Base-by-base conservation (phyloP, 2,329 filamentous ascomycete species). In the Epichloe bromicola region DNA sequence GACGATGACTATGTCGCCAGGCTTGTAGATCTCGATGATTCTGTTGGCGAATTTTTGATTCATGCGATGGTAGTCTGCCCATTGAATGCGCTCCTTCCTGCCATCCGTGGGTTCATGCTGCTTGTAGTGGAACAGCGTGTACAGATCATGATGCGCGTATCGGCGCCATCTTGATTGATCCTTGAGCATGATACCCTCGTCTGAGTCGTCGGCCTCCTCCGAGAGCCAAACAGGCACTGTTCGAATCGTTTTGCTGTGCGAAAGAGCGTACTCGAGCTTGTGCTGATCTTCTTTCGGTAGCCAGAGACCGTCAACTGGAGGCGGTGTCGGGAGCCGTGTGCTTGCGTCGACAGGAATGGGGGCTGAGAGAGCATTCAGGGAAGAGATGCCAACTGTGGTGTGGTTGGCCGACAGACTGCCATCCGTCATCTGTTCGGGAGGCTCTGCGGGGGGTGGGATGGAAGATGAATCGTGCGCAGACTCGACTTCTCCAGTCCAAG, bases 71-170 rank as follows among this genome's bases (percentile, higher is more conserved):
- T 95, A 97, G 69, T 97, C 89, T 26, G 85, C 82, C 90, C 91
- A 97, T 60, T 89, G 83, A 41, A 85, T 76, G 49, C 87, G 82
- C 64, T 93, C 87, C 17, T 82, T 81, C 58, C 86, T 82, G 37
- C 89, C 89, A 65, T 96, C 87, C 12, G 83, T 87, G 1, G 91
- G 88, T 65, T 90, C 88, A 63, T 95, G 87, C 63, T 93, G 88
- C 70, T 95, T 95, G 75, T 97, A 97, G 69, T 97, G 91, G 65
- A 96, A 89, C 10, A 96, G 77, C 1, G 88, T 89, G 70, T 95
- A 96, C 30, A 97, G 75, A 60, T 95, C 87, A 63, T 90, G 83
- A 70, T 96, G 89, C 15, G 90, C 88, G 67, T 93, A 97, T 40
- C 86, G 79, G 56, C 89, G 80, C 91, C 93, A 97, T 56, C 89